A percentile compares a stretch with the other conserved stretches of the same genome.
Evolutionary conservation across 176 grass and related monocot species (phyloP).

Genomic region (Elymus sibiricus): DNA sequence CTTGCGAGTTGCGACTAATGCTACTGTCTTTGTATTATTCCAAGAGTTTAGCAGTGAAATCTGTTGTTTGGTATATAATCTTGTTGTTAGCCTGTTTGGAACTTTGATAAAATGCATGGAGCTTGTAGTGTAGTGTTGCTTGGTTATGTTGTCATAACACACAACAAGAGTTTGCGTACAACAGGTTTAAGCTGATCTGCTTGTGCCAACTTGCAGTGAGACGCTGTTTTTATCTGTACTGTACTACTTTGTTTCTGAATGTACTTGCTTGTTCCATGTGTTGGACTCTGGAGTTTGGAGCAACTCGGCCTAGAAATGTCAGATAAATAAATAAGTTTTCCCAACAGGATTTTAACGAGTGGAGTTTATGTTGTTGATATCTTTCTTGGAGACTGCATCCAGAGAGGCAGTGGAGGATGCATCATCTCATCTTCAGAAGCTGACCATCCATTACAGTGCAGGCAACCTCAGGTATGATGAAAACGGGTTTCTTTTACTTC

Average conservation of each 20-base stretch:
- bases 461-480: slow-evolving; percentile 46
- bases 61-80: neutral
- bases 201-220: too few relatives aligned
- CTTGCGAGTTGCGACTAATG: neutral
- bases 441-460: slow-evolving; percentile 57
- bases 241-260: too few relatives aligned
- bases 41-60: neutral
- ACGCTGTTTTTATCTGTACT: too few relatives aligned
- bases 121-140: neutral
- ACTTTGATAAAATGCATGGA: neutral
- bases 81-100: neutral
- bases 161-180: neutral
- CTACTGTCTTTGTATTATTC: neutral
- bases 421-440: slow-evolving; percentile 44
- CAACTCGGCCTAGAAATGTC: too few relatives aligned
- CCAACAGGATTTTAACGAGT: slow-evolving; percentile 43
- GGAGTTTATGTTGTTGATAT: slow-evolving; percentile 76
- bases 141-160: neutral
- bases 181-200: neutral
- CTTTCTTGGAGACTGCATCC: slow-evolving; percentile 47
- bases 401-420: slow-evolving; percentile 54
- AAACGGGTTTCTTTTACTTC: neutral
- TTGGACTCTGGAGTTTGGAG: neutral
- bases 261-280: neutral
- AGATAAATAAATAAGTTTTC: neutral